Base-by-base conservation (phyloP, 306 rosid genomes). In the Cyamopsis tetragonoloba region DNA sequence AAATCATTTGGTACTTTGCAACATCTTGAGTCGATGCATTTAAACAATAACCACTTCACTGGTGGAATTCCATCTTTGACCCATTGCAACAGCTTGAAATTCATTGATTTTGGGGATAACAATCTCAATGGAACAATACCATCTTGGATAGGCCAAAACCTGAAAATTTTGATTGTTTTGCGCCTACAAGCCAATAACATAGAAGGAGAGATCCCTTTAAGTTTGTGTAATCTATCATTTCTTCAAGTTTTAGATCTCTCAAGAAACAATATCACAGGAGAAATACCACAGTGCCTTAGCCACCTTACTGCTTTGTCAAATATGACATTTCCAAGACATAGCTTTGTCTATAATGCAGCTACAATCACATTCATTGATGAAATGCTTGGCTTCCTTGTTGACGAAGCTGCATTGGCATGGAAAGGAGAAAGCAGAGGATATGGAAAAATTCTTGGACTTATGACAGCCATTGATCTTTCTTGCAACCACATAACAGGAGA, bases 381-480 rank as follows among this genome's bases (percentile, higher is more conserved):
- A 3, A 4, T 2, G 9, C 0, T 1, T 18, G 55, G 18, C 19
- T 0, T 0, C 0, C 9, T n/a, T 24, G 1, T 0, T 17, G 70
- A 61, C 2, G 18, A 8, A 2, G 55, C 7, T 14, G 17, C 5
- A 18, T 44, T 74, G 24, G 5, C 6, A 15, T 74, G 31, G 79
- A 81, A 81, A 77, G 82, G 82, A 32, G 68, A 7, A 68, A 42
- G 31, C 0, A 32, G 57, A 6, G 79, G 68, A 7, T 81, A 72
- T 68, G 66, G 49, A 5, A 64, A 62, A 13, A 77, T 34, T 27
- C 73, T 81, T 14, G 50, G 59, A 11, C 43, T 53, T 2, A 22
- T 72, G 42, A 55, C 71, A 15, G 18, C 27, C 9, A 81, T 81
- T 63, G 85, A 81, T 50, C 68, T 82, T 17, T 78, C 83, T n/a